These are phyloP conservation scores for Xerocomus nothofagi DNA, from an alignment of 1,284 basidiomycete species.

Conservation along the genomic window DNA sequence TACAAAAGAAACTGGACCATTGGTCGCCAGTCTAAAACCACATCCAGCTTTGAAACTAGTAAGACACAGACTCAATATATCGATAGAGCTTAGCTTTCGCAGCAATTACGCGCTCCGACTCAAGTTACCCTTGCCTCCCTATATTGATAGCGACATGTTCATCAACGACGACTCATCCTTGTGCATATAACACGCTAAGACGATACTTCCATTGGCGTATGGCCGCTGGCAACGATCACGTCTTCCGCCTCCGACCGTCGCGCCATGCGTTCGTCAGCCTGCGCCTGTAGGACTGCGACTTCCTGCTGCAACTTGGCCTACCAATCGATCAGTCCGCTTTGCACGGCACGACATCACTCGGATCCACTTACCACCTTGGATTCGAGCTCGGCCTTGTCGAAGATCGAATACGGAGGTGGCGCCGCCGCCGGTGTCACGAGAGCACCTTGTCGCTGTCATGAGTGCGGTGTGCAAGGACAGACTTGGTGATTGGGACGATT, in stretches of 20 bases:
- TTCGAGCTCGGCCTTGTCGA: conserved; percentile 59
- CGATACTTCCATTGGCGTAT: conserved; percentile 35
- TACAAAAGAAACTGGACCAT: conserved; percentile 29
- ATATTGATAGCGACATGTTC: conserved; percentile 35
- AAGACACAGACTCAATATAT: no score
- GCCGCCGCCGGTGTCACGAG: conserved; percentile 41
- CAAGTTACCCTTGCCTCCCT: no score
- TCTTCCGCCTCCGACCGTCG: conserved; percentile 33
- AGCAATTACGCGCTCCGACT: no score
- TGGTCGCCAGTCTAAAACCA: no score
- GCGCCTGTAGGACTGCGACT: conserved; percentile 27
- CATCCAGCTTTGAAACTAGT: no score
- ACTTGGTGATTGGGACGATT: conserved; percentile 16
- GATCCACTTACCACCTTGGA: conserved; percentile 50
- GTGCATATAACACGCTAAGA: conserved; percentile 5
- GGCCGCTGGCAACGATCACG: conserved; percentile 33
- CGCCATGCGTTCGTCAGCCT: conserved; percentile 37
- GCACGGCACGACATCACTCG: neutral
- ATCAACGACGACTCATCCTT: conserved; percentile 31
- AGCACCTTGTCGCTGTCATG: conserved; percentile 41
- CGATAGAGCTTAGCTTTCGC: no score
- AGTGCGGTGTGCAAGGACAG: neutral
- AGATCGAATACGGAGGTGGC: conserved; percentile 57
- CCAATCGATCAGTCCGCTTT: conserved; percentile 2
- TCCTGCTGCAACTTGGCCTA: conserved; percentile 32